Conservation (phyloP, 2,329 filamentous ascomycete species). For the Hypoxylon sp. region DNA sequence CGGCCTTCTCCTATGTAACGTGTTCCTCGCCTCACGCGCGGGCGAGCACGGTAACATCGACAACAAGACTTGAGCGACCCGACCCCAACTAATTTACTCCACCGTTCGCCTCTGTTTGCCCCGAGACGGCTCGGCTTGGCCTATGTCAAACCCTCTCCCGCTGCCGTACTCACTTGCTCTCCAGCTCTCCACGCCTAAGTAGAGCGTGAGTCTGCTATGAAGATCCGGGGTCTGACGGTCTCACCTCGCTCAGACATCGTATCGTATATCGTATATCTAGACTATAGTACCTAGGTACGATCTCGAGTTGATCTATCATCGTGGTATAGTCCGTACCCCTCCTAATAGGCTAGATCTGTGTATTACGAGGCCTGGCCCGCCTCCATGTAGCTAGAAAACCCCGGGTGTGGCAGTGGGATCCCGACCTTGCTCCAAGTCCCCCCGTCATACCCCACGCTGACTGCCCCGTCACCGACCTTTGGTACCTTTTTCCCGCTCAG, state of each 20-base stretch:
- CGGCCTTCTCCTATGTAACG: neutral
- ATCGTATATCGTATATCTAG: no score
- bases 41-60: neutral
- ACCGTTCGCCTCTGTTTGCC: slow-evolving; percentile 24
- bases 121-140: slow-evolving; percentile 23
- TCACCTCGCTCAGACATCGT: slow-evolving; percentile 1
- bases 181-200: neutral
- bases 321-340: no score
- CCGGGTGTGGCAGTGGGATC: slow-evolving; percentile 22
- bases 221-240: slow-evolving; percentile 9
- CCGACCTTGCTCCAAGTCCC: slow-evolving; percentile 14
- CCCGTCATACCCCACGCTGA: slow-evolving; percentile 11
- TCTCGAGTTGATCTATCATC: no score
- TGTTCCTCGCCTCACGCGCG: neutral
- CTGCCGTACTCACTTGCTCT: neutral
- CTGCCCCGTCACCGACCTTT: slow-evolving; percentile 17
- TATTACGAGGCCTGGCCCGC: slow-evolving; percentile 1
- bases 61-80: no score
- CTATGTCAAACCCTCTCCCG: slow-evolving; percentile 2
- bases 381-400: slow-evolving; percentile 4
- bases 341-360: no score
- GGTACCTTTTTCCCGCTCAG: neutral
- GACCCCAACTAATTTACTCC: slow-evolving; percentile 3
- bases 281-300: no score
- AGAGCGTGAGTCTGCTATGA: slow-evolving; percentile 9